Evolutionary conservation across 2,329 filamentous ascomycete species (phyloP).

Genomic region (Penicillium crustosum): DNA sequence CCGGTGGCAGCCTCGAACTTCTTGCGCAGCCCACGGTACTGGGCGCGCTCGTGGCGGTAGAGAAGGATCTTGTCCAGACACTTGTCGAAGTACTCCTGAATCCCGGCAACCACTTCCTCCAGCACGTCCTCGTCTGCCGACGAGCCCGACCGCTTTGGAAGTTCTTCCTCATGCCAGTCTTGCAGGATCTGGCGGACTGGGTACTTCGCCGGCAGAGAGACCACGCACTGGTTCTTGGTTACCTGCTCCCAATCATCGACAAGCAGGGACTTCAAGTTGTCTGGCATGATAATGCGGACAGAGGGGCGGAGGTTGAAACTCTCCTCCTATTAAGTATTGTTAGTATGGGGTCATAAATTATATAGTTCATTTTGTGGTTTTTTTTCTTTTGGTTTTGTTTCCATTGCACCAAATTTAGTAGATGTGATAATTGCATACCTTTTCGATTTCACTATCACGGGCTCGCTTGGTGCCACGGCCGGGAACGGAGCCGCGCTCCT

Average conservation of each 20-base stretch:
- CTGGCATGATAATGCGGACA: conserved; percentile 81
- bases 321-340: conserved; percentile 67
- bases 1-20: conserved; percentile 64
- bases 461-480: conserved; percentile 46
- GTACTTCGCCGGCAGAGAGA: conserved; percentile 74
- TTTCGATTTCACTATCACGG: conserved; percentile 50
- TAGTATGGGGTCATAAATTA: not conserved
- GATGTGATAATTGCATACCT: conserved; percentile 32
- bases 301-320: conserved; percentile 79
- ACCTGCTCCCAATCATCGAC: conserved; percentile 99
- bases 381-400: not conserved
- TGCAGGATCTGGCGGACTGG: conserved; percentile 76
- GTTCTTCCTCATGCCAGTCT: conserved; percentile 73
- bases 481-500: conserved; percentile 47
- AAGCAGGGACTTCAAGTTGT: conserved; percentile 84
- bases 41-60: conserved; percentile 89
- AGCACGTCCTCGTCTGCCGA: conserved; percentile 75
- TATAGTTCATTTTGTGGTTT: not conserved
- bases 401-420: not conserved
- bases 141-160: conserved; percentile 60
- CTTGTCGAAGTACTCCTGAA: conserved; percentile 94
- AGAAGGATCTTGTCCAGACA: conserved; percentile 82
- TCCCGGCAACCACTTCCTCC: conserved; percentile 80
- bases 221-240: conserved; percentile 89
- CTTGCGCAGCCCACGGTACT: conserved; percentile 77